Conservation (phyloP, 805 yeast species). For the Suhomyces emberorum region DNA sequence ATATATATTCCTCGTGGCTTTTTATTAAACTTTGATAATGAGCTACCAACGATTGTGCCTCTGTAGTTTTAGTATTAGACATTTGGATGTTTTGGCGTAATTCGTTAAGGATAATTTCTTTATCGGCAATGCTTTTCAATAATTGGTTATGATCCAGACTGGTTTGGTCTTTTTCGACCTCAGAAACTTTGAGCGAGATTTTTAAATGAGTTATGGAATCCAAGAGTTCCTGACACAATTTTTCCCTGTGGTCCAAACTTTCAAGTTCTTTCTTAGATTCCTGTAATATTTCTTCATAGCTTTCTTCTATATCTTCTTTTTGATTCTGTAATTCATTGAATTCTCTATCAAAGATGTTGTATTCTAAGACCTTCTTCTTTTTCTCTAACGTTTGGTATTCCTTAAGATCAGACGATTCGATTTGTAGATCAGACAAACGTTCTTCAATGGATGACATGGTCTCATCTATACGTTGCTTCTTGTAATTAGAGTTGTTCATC, state of each 20-base stretch:
- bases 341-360: slow-evolving; percentile 75
- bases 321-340: slow-evolving; percentile 55
- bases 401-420: slow-evolving; percentile 74
- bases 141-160: slow-evolving; percentile 49
- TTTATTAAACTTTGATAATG: slow-evolving; percentile 27
- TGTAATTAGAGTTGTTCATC: slow-evolving; percentile 68
- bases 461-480: slow-evolving; percentile 69
- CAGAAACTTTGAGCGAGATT: slow-evolving; percentile 48
- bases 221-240: slow-evolving; percentile 41
- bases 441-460: slow-evolving; percentile 67
- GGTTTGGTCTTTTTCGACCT: slow-evolving; percentile 55
- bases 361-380: slow-evolving; percentile 68
- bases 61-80: slow-evolving; percentile 27
- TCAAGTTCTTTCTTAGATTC: slow-evolving; percentile 53
- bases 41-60: slow-evolving; percentile 16
- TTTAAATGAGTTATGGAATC: slow-evolving; percentile 45
- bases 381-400: slow-evolving; percentile 66
- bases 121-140: slow-evolving; percentile 46
- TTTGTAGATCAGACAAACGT: slow-evolving; percentile 72
- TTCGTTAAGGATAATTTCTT: slow-evolving; percentile 46
- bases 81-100: slow-evolving; percentile 32
- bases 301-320: slow-evolving; percentile 58
- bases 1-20: slow-evolving; percentile 36
- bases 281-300: slow-evolving; percentile 48
- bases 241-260: slow-evolving; percentile 62